A percentile compares a stretch with the other conserved stretches of the same genome.
These are phyloP conservation scores for Echeveria elegans DNA, from an alignment of 164 flowering plant genomes.

Conservation along the genomic window DNA sequence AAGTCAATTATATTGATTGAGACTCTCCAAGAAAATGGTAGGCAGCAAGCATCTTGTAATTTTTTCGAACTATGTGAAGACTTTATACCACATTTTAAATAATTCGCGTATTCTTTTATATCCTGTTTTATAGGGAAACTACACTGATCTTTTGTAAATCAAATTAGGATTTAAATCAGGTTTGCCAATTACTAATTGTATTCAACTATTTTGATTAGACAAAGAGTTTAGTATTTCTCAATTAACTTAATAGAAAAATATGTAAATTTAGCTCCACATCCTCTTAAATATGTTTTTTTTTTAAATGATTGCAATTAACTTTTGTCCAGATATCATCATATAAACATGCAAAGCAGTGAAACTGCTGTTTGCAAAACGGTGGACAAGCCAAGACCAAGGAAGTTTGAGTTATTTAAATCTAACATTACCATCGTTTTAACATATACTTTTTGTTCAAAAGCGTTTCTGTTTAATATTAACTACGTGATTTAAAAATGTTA, in stretches of 20 bases:
- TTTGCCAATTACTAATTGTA: too few species aligned
- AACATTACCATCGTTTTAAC: background rate
- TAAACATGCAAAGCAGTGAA: too few species aligned
- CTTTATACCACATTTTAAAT: background rate
- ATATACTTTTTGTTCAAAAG: background rate
- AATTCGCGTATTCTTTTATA: background rate
- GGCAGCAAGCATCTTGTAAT: conserved; percentile 1
- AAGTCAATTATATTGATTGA: background rate
- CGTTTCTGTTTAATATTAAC: background rate
- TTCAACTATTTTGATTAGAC: too few species aligned
- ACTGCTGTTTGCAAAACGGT: background rate
- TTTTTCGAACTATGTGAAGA: background rate
- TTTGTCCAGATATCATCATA: too few species aligned
- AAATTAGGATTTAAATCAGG: too few species aligned
- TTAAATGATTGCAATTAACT: too few species aligned
- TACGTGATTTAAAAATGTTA: background rate
- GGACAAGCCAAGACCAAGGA: background rate
- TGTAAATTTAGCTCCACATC: too few species aligned
- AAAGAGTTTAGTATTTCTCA: too few species aligned
- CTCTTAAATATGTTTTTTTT: too few species aligned
- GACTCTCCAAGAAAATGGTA: conserved; percentile 4
- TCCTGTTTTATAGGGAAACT: background rate
- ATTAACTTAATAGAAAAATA: too few species aligned
- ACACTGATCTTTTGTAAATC: too few species aligned
- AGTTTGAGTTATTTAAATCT: too few species aligned